Percentiles rank a stretch among this genome's conserved stretches.
Conservation (phyloP, 1,284 basidiomycete genomes). For the Coniophora puteana region DNA sequence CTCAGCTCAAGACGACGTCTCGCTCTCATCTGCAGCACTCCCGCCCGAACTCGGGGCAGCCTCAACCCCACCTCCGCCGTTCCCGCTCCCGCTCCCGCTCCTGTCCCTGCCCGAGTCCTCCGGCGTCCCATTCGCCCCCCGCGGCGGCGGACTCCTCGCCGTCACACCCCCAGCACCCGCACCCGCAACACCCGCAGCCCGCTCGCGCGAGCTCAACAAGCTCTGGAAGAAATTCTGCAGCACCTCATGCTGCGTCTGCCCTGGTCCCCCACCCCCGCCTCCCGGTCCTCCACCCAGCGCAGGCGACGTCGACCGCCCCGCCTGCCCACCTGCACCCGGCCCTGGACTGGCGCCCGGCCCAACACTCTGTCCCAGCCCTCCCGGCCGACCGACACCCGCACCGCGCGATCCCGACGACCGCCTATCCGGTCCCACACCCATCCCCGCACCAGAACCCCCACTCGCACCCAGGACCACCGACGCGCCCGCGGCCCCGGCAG, state of each 20-base stretch:
- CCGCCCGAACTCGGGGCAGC: too few relatives aligned
- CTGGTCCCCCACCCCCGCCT: slow-evolving; percentile 40
- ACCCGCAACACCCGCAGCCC: slow-evolving; percentile 30
- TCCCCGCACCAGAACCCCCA: background rate
- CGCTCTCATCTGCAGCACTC: too few relatives aligned
- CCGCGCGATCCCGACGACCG: too few relatives aligned
- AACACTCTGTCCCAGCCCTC: too few relatives aligned
- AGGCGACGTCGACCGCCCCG: slow-evolving; percentile 33
- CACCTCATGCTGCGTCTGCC: slow-evolving; percentile 77
- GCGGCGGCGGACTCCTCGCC: slow-evolving; percentile 13
- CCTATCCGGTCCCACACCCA: too few relatives aligned
- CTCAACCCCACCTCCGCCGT: too few relatives aligned
- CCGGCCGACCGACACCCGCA: too few relatives aligned
- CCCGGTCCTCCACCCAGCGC: slow-evolving; percentile 40
- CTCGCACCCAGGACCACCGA: background rate
- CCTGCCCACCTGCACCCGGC: slow-evolving; percentile 4
- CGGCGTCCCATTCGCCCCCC: slow-evolving; percentile 25
- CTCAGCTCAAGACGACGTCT: too few relatives aligned
- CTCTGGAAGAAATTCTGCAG: slow-evolving; percentile 86
- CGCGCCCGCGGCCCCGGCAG: slow-evolving; percentile 16
- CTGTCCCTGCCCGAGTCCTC: too few relatives aligned
- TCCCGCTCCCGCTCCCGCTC: too few relatives aligned
- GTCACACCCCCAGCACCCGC: slow-evolving; percentile 20
- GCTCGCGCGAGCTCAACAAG: slow-evolving; percentile 65
- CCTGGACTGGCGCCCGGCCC: slow-evolving; percentile 8